Evolutionary conservation across 2,329 filamentous ascomycete genomes (phyloP).

Genomic region (Huntiella moniliformis): DNA sequence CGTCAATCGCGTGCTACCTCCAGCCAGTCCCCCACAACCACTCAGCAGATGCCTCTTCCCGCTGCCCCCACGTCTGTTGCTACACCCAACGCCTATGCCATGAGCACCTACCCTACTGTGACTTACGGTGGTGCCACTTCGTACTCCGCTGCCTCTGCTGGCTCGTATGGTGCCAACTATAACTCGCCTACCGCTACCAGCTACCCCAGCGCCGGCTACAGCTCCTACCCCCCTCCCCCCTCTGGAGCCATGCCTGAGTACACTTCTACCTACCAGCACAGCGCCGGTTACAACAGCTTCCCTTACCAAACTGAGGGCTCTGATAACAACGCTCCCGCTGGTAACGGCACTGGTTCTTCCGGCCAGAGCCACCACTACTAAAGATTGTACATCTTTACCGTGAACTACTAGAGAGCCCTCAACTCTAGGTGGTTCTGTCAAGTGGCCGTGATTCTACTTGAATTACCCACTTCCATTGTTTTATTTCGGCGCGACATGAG

Average conservation of each 20-base stretch:
- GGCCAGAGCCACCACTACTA: constrained; percentile 24
- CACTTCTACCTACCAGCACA: constrained; percentile 31
- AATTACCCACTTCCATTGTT: too few relatives aligned
- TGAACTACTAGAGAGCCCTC: too few relatives aligned
- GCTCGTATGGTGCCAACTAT: too few relatives aligned
- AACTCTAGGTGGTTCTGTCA: too few relatives aligned
- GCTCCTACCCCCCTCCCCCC: constrained; percentile 7
- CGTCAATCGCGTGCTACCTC: neutral
- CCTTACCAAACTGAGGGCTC: constrained; percentile 23
- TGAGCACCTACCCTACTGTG: too few relatives aligned
- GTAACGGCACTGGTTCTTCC: neutral
- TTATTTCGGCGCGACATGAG: too few relatives aligned
- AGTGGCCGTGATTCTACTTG: too few relatives aligned
- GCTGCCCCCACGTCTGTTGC: neutral
- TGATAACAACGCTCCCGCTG: neutral
- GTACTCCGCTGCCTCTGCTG: too few relatives aligned
- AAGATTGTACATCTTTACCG: neutral
- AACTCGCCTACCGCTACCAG: too few relatives aligned
- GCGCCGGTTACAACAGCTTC: constrained; percentile 33
- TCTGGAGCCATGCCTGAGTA: constrained; percentile 31
- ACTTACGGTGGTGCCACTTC: too few relatives aligned
- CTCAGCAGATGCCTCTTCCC: constrained; percentile 8
- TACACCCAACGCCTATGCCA: neutral
- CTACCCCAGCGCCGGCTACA: too few relatives aligned
- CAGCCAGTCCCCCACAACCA: neutral